Percentiles rank a stretch among this genome's conserved stretches.
These are phyloP conservation scores for Eucalyptus tenuipes DNA, from an alignment of 345 rosid species.

Conservation along the genomic window DNA sequence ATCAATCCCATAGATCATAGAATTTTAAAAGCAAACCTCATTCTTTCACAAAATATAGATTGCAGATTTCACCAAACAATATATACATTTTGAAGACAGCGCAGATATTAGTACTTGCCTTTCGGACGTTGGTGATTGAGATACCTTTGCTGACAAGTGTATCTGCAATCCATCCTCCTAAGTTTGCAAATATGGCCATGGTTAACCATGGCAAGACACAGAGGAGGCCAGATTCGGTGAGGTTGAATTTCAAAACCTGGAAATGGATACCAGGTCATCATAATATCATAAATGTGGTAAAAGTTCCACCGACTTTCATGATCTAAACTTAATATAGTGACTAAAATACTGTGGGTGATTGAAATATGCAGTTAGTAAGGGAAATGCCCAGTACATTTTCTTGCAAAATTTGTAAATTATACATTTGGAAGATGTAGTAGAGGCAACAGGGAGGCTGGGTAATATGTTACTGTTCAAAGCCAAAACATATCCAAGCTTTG, in stretches of 20 bases:
- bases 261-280: neutral
- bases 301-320: neutral
- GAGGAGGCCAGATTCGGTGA: conserved; percentile 87
- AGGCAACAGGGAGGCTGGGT: neutral
- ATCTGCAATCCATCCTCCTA: conserved; percentile 99
- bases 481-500: neutral
- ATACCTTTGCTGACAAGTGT: conserved; percentile 87
- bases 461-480: neutral
- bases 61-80: neutral
- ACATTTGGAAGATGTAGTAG: neutral
- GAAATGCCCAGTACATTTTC: neutral
- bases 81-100: neutral
- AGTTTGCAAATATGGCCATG: conserved; percentile 84
- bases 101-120: conserved; percentile 39
- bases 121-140: conserved; percentile 85
- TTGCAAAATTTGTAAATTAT: neutral
- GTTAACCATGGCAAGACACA: conserved; percentile 98
- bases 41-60: neutral
- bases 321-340: neutral
- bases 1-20: neutral
- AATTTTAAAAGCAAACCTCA: neutral
- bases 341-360: neutral
- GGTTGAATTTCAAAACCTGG: conserved; percentile 96
- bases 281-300: neutral
- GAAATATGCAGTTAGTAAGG: neutral